These are phyloP conservation scores for Nicotiana tomentosiformis DNA, from an alignment of 257 asterid genomes.

Conservation along the genomic window DNA sequence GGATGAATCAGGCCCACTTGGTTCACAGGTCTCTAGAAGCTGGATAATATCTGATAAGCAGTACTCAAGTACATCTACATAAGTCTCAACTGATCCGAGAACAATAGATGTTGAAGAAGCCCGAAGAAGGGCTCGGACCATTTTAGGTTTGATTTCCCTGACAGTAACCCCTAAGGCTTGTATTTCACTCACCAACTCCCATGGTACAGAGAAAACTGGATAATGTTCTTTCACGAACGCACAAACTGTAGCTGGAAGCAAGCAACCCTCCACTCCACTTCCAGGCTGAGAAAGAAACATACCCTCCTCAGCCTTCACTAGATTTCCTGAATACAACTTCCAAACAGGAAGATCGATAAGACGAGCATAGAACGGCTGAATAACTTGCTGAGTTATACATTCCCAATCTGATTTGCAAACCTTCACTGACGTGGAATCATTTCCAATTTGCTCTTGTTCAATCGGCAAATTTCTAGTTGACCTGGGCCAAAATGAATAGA, in stretches of 20 bases:
- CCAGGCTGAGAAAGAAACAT: conserved; percentile 99
- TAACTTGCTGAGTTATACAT: conserved; percentile 69
- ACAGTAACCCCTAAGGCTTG: conserved; percentile 75
- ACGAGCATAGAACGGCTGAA: conserved; percentile 72
- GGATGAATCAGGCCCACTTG: conserved; percentile 24
- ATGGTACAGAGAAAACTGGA: conserved; percentile 96
- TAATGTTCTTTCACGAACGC: conserved; percentile 93
- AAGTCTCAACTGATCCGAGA: conserved; percentile 67
- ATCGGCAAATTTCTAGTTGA: conserved; percentile 33
- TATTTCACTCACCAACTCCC: conserved; percentile 91
- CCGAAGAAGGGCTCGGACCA: conserved; percentile 91
- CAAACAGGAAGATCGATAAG: conserved; percentile 84
- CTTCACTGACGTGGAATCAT: conserved; percentile 26
- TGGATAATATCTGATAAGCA: conserved; percentile 85
- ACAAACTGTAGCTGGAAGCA: conserved; percentile 86
- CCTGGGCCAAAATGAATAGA: conserved; percentile 89
- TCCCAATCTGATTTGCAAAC: conserved; percentile 66
- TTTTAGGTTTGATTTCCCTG: conserved; percentile 85
- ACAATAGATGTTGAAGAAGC: conserved; percentile 55
- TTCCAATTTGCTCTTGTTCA: conserved; percentile 33
- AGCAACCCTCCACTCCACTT: conserved; percentile 60
- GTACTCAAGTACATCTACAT: conserved; percentile 85
- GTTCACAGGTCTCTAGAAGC: conserved; percentile 38
- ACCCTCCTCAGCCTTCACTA: conserved; percentile 86
- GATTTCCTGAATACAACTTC: conserved; percentile 85